Base-by-base conservation (phyloP, 2,329 filamentous ascomycete species). In the Alternaria sp. region DNA sequence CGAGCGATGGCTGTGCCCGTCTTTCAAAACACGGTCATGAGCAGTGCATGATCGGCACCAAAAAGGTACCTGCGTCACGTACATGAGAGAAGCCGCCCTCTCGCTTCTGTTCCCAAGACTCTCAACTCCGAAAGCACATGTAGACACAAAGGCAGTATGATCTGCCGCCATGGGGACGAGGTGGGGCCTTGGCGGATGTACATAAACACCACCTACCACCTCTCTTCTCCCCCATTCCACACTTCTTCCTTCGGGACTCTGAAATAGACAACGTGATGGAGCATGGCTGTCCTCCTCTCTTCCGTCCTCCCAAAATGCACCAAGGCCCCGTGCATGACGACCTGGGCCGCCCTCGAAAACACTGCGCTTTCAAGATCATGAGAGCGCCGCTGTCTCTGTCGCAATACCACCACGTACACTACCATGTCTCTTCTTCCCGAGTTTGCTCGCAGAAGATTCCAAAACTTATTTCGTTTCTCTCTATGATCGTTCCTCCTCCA, bases 61-160 rank as follows among this genome's bases (percentile, higher is more conserved):
- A 9, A 18, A 18, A 18, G 5, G 5, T 18, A 41, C 0, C 5
- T 41, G 15, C 37, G 9, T 3, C 15, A 1, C 0, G 5, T 15
- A 1, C 15, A 41, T 37, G 15, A 37, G 18, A 21, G 2, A 7
- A 2, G 21, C 18, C 10, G 5, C 0, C 18, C 15, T n/a, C 8
- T 37, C 33, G 8, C 33, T 20, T 44, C 41, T 44, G 2, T 44
- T 1, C 8, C 33, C 8, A 3, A 37, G 33, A 37, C 33, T 15
- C 0, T 37, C 33, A 37, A 37, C 33, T 37, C 15, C 15, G 15
- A 37, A 37, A 20, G n/a, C 37, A 43, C 37, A n/a, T 18, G 15
- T 18, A 7, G 12, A 30, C 10, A 1, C 26, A 28, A 28, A 14
- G 11, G 12, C 12, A 14, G 28, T 30, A 14, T 30, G 28, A 6